Percentiles rank a stretch among this genome's conserved stretches.
Evolutionary conservation across 2,329 filamentous ascomycete species (phyloP).

Genomic region (Arthrobotrys sphaeroides): DNA sequence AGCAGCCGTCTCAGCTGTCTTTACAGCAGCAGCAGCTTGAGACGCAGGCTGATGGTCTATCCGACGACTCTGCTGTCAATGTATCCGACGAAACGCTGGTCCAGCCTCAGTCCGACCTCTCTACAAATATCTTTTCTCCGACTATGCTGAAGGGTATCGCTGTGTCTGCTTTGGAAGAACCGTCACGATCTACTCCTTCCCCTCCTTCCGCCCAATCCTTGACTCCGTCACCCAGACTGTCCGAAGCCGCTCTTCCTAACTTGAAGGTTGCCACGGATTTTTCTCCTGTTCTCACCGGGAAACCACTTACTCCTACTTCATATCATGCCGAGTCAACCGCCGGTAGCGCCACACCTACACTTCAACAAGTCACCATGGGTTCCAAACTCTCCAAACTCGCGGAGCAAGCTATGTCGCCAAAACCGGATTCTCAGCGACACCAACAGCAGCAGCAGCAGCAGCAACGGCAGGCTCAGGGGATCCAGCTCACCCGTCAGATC

Average conservation of each 20-base stretch:
- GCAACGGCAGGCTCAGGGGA: background rate
- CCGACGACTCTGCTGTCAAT: background rate
- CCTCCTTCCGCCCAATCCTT: background rate
- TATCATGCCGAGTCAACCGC: constrained; percentile 10
- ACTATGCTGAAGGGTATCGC: constrained; percentile 41
- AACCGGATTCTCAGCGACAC: background rate
- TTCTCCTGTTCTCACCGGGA: background rate
- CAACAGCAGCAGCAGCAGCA: constrained; percentile 34
- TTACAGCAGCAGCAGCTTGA: constrained; percentile 13
- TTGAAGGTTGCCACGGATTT: constrained; percentile 17
- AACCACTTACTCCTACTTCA: background rate
- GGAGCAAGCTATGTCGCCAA: background rate
- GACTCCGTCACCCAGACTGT: background rate
- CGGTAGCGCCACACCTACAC: background rate
- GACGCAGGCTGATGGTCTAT: background rate
- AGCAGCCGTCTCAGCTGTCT: constrained; percentile 1
- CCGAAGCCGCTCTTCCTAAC: background rate
- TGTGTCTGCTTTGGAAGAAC: constrained; percentile 44
- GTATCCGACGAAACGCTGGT: background rate
- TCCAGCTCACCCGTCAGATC: background rate
- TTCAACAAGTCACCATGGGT: background rate
- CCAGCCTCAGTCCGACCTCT: background rate
- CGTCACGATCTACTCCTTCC: background rate
- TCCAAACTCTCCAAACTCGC: background rate
- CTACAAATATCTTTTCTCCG: constrained; percentile 18